Conservation (phyloP, 768 basidiomycete species). For the Brasilioporus rufonigricans region DNA sequence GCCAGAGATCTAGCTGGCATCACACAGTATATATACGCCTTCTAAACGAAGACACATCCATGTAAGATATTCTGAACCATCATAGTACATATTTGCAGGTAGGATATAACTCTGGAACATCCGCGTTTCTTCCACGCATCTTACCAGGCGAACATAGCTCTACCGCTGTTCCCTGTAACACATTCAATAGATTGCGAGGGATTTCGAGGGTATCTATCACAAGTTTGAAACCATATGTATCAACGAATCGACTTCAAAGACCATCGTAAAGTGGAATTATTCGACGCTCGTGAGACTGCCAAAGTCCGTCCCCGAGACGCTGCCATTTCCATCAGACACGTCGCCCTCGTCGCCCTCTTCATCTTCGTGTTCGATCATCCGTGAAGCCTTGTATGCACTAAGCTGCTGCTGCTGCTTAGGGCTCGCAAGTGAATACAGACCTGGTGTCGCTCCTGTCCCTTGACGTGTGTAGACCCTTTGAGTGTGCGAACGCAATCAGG, state of each 20-base stretch:
- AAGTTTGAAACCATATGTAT: slow-evolving; percentile 2
- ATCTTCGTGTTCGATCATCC: slow-evolving; percentile 9
- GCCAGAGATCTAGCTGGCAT: slow-evolving; percentile 13
- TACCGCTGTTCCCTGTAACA: background rate
- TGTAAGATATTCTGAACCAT: slow-evolving; percentile 9
- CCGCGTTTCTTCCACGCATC: background rate
- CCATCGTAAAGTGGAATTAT: slow-evolving; percentile 18
- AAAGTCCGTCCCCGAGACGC: slow-evolving; percentile 41
- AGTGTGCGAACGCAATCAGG: slow-evolving; percentile 38
- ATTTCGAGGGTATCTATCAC: background rate
- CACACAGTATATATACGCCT: background rate
- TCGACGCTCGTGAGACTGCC: slow-evolving; percentile 55
- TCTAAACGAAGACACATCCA: background rate
- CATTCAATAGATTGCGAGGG: background rate
- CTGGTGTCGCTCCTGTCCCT: slow-evolving; percentile 29
- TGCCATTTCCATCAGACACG: slow-evolving; percentile 38
- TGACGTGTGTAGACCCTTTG: slow-evolving; percentile 32
- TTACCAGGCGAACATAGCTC: background rate
- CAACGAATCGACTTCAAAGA: slow-evolving; percentile 1
- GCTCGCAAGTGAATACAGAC: slow-evolving; percentile 22
- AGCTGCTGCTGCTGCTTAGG: slow-evolving; percentile 17
- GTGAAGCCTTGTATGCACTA: slow-evolving; percentile 20
- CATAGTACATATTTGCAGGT: slow-evolving; percentile 6
- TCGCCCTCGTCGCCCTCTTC: slow-evolving; percentile 27
- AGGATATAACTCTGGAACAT: background rate